Percentiles rank a stretch among this genome's conserved stretches.
phyloP scores from a whole-genome alignment of 2,329 filamentous ascomycete genomes.

The Orbilia ellipsospora region DNA sequence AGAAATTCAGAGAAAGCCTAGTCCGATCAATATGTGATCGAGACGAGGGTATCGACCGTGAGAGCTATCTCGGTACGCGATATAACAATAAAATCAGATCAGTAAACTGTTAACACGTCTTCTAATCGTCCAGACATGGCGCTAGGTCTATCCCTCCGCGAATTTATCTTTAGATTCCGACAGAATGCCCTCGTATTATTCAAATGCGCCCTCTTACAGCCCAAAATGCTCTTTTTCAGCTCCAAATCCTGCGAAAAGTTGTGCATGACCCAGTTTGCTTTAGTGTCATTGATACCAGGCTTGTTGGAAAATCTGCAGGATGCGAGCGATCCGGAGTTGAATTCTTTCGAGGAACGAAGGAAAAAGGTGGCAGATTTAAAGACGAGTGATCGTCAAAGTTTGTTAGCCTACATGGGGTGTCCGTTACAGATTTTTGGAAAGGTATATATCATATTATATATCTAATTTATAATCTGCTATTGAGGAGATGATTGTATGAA shows the following conservation, averaged over 20 bases:
- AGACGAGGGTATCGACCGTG: constrained; percentile 67
- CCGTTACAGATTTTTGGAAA: constrained; percentile 96
- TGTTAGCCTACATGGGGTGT: constrained; percentile 92
- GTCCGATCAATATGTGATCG: constrained; percentile 53
- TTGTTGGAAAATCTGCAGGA: constrained; percentile 92
- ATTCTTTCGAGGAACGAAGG: constrained; percentile 80
- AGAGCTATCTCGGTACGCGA: constrained; percentile 83
- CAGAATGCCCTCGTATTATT: constrained; percentile 93
- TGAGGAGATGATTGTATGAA: background rate
- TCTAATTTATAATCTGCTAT: background rate
- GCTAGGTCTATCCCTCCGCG: constrained; percentile 77
- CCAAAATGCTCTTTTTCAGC: constrained; percentile 99
- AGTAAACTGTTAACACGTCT: constrained; percentile 22
- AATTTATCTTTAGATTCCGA: constrained; percentile 93
- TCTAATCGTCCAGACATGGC: constrained; percentile 56
- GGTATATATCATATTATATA: constrained; percentile 63
- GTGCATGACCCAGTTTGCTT: constrained; percentile 98
- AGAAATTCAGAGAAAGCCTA: constrained; percentile 55
- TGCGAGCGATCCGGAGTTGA: constrained; percentile 91
- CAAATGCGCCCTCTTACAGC: constrained; percentile 92
- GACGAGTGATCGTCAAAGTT: constrained; percentile 89
- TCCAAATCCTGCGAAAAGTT: constrained; percentile 87
- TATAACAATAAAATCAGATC: constrained; percentile 2
- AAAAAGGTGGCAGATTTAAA: constrained; percentile 83
- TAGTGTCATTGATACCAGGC: constrained; percentile 93